A percentile compares a stretch with the other conserved stretches of the same genome.
Evolutionary conservation across 1,284 basidiomycete genomes (phyloP).

Genomic region (Cerrena zonata): DNA sequence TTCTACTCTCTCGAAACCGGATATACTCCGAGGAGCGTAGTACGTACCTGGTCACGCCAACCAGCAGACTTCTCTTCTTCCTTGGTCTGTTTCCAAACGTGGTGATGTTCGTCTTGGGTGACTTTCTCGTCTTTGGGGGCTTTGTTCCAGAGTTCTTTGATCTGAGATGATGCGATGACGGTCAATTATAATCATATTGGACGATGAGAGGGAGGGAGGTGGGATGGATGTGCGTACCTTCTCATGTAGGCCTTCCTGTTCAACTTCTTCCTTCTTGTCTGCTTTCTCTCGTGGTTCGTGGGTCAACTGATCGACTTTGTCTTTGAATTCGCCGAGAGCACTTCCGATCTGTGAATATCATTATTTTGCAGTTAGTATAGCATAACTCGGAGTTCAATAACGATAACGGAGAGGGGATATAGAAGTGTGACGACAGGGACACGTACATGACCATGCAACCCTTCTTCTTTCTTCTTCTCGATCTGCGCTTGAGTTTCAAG

Average conservation of each 20-base stretch:
- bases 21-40: no score
- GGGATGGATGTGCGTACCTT: constrained; percentile 4
- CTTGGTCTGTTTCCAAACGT: constrained; percentile 1
- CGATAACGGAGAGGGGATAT: no score
- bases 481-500: constrained; percentile 6
- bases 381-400: no score
- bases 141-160: constrained; percentile 6
- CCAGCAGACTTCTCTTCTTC: neutral
- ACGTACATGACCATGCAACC: constrained; percentile 3
- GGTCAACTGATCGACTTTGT: constrained; percentile 4
- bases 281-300: constrained; percentile 1
- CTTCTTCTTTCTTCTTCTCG: constrained; percentile 7
- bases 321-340: constrained; percentile 5
- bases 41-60: constrained; percentile 10
- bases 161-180: no score
- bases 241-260: constrained; percentile 2
- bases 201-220: no score
- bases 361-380: no score
- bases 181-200: no score
- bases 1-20: no score
- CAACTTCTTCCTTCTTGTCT: neutral
- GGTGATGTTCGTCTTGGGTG: constrained; percentile 5
- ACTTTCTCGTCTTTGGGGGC: constrained; percentile 4
- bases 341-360: constrained; percentile 2
- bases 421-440: no score